Evolutionary conservation across 805 yeast genomes (phyloP), one percentile per base, ranked within the genome.

Genomic region (Wickerhamiella azyma): DNA sequence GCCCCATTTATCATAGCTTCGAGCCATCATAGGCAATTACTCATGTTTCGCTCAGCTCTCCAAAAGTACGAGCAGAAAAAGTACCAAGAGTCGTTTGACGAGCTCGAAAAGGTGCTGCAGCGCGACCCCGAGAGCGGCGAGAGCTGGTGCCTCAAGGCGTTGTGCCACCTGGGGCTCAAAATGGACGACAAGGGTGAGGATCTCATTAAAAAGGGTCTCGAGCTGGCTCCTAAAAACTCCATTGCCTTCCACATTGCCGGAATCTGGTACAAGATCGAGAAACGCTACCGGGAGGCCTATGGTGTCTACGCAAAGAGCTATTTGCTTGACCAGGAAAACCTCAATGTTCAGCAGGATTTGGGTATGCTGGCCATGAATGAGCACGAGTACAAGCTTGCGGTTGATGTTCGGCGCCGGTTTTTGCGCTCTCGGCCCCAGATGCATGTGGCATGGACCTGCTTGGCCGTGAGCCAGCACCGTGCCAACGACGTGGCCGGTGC

Each of bases 211-310:
- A 76, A 74, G 56, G 94, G 94, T 0, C 52, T 79, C 19, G 66
- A 68, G 29, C 76, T 76, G 53, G 79, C 75, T 32, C 66, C 75
- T 16, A 63, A 68, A 3, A 77, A 85, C 54, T 78, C 84, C 44
- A 74, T 86, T 40, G 81, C 83, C 16, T 74, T 85, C 64, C 97
- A 92, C 57, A 76, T 92, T 55, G 71, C 84, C 4, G 97, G 96
- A 16, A 77, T 89, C 45, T 81, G 81, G 60, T 81, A 82, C 66
- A 72, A 94, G 52, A 68, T 77, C 26, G 71, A 75, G 39, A 77
- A 76, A 52, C 72, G 81, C 52, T 86, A 82, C 59, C 67, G 67
- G 7, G 86, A 80, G 49, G 89, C 97, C 5, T 78, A 81, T 45
- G 76, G 77, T 60, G 81, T 83, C 76, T 81, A 82, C 62, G 71